These are phyloP conservation scores for Agarophyton chilense DNA, from an alignment of 23 red algal species.

Conservation along the genomic window DNA sequence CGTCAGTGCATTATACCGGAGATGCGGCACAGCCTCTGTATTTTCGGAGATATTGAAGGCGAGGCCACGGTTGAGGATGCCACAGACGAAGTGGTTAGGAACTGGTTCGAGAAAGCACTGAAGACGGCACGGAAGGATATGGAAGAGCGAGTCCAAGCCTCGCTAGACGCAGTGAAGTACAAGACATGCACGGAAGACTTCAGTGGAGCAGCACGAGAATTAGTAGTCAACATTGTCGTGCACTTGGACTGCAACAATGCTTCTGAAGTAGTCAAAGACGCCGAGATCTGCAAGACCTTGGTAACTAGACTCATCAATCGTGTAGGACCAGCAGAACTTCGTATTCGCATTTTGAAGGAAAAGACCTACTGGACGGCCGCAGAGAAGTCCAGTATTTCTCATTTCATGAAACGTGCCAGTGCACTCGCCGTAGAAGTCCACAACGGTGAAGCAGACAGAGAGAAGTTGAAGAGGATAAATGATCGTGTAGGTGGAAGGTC, in stretches of 20 bases:
- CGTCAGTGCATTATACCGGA: background rate
- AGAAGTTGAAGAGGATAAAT: background rate
- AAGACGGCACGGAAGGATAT: background rate
- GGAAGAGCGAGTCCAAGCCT: background rate
- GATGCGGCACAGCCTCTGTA: background rate
- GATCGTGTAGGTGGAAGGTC: background rate
- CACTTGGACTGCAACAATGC: conserved; percentile 41
- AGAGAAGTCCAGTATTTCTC: no score
- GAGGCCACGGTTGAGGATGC: background rate
- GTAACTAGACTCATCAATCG: no score
- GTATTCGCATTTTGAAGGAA: no score
- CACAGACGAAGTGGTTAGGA: background rate
- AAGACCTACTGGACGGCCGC: no score
- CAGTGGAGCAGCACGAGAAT: conserved; percentile 5
- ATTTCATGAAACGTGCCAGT: no score
- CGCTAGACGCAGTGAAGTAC: background rate
- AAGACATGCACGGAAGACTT: background rate
- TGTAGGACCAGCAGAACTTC: background rate
- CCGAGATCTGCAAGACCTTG: background rate
- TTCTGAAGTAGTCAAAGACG: background rate
- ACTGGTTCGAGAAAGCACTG: background rate
- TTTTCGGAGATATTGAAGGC: background rate
- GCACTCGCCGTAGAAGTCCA: no score
- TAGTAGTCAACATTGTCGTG: conserved; percentile 5
- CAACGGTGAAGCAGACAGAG: background rate